Evolutionary conservation across 192 early-diverging fungal genomes (phyloP).

Genomic region (Gryganskiella cystojenkinii): DNA sequence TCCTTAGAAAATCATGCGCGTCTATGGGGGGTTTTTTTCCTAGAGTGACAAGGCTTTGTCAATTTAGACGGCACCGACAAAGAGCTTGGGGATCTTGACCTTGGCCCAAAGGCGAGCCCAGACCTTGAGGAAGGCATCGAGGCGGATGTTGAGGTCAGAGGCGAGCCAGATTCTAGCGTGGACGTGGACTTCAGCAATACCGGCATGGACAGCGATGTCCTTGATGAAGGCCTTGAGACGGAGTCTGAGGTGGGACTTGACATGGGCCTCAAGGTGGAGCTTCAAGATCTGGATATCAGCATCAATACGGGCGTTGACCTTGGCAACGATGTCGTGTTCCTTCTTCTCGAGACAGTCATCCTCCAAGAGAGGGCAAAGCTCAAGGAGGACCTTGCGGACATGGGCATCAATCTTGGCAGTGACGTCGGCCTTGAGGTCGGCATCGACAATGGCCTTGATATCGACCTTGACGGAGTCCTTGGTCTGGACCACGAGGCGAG

Average conservation of each 20-base stretch:
- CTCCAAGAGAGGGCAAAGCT: slow-evolving; percentile 17
- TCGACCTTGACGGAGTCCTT: slow-evolving; percentile 5
- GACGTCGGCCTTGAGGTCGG: slow-evolving; percentile 18
- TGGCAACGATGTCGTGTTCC: slow-evolving; percentile 22
- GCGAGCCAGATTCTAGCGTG: slow-evolving; percentile 16
- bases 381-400: slow-evolving; percentile 7
- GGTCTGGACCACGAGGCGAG: not conserved
- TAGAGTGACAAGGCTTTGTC: not conserved
- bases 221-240: slow-evolving; percentile 25
- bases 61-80: slow-evolving; percentile 28
- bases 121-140: slow-evolving; percentile 24
- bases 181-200: slow-evolving; percentile 12
- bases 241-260: slow-evolving; percentile 23
- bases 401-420: slow-evolving; percentile 15
- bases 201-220: slow-evolving; percentile 12
- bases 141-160: slow-evolving; percentile 23
- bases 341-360: slow-evolving; percentile 16
- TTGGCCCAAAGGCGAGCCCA: slow-evolving; percentile 30
- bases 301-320: slow-evolving; percentile 11
- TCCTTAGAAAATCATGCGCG: not conserved
- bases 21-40: not conserved
- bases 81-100: slow-evolving; percentile 8
- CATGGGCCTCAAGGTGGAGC: slow-evolving; percentile 8
- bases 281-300: slow-evolving; percentile 1
- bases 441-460: slow-evolving; percentile 24